Evolutionary conservation across 257 asterid genomes (phyloP).

Genomic region (Forsythia suspensa): DNA sequence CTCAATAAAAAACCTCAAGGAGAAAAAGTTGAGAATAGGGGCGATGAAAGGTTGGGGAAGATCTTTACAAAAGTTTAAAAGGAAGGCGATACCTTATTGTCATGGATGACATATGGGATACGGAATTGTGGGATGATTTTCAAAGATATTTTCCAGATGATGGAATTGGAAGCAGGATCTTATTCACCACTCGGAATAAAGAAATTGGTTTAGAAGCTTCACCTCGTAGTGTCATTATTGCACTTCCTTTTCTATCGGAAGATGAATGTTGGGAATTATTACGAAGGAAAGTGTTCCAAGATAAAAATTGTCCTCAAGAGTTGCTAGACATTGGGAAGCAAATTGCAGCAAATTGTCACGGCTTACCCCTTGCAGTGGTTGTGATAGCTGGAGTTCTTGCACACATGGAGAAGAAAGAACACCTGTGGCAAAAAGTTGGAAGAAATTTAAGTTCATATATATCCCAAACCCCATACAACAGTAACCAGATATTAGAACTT

Average conservation of each 20-base stretch:
- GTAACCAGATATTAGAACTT: not conserved
- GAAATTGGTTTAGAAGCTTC: not conserved
- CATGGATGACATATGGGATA: slow-evolving; percentile 25
- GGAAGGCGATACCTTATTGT: slow-evolving; percentile 15
- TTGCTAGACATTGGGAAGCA: not conserved
- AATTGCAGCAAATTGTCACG: slow-evolving; percentile 1
- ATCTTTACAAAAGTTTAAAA: not conserved
- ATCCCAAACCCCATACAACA: not conserved
- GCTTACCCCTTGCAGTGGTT: slow-evolving; percentile 12
- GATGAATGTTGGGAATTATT: slow-evolving; percentile 6
- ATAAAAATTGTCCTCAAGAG: not conserved
- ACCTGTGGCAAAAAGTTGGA: not conserved
- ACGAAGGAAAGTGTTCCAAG: slow-evolving; percentile 2
- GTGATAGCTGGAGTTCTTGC: slow-evolving; percentile 6
- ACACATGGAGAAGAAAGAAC: not conserved
- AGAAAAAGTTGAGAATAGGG: no score
- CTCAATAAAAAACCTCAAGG: not conserved
- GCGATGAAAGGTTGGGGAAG: not conserved
- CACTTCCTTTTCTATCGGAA: not conserved
- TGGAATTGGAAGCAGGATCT: slow-evolving; percentile 17
- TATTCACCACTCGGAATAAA: slow-evolving; percentile 15
- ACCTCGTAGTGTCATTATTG: not conserved
- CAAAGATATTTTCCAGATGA: not conserved
- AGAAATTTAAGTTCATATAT: not conserved
- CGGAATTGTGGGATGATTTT: slow-evolving; percentile 9